Evolutionary conservation across 2,329 filamentous ascomycete species (phyloP).

Genomic region (Fusarium continuum): DNA sequence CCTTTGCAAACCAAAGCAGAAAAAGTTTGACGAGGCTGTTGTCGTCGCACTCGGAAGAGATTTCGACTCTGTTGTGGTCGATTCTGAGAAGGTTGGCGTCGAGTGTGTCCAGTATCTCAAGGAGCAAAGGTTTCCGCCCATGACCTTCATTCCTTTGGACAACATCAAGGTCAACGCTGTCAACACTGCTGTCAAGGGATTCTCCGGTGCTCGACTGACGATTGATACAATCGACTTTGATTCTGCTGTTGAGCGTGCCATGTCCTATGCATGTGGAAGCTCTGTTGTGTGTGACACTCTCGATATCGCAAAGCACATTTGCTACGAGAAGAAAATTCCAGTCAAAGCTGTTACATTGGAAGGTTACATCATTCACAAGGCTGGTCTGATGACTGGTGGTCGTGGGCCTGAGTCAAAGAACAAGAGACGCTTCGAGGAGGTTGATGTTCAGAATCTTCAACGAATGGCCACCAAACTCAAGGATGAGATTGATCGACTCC

Average conservation of each 20-base stretch:
- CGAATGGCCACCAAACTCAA: conserved; percentile 78
- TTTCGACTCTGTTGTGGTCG: conserved; percentile 93
- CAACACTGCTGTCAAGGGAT: conserved; percentile 89
- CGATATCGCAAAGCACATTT: conserved; percentile 86
- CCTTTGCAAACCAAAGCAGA: conserved; percentile 94
- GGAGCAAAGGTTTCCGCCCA: conserved; percentile 84
- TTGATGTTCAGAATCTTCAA: conserved; percentile 86
- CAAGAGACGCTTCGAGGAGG: conserved; percentile 87
- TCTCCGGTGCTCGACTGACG: conserved; percentile 84
- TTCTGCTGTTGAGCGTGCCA: conserved; percentile 84
- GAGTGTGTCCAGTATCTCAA: conserved; percentile 96
- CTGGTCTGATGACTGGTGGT: conserved; percentile 95
- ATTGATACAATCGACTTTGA: conserved; percentile 98
- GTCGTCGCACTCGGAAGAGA: conserved; percentile 91
- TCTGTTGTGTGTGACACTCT: conserved; percentile 93
- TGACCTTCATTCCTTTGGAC: conserved; percentile 95
- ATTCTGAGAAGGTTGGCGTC: conserved; percentile 91
- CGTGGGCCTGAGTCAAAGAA: conserved; percentile 79
- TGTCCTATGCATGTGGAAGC: conserved; percentile 94
- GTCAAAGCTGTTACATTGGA: conserved; percentile 95
- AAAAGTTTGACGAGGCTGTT: conserved; percentile 94
- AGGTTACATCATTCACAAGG: conserved; percentile 96
- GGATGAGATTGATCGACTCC: conserved; percentile 81
- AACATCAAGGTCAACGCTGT: conserved; percentile 95
- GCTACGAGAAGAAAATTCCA: conserved; percentile 83